Conservation (phyloP, 2,329 filamentous ascomycete species). For the Ophiostoma himal-ulmi region DNA sequence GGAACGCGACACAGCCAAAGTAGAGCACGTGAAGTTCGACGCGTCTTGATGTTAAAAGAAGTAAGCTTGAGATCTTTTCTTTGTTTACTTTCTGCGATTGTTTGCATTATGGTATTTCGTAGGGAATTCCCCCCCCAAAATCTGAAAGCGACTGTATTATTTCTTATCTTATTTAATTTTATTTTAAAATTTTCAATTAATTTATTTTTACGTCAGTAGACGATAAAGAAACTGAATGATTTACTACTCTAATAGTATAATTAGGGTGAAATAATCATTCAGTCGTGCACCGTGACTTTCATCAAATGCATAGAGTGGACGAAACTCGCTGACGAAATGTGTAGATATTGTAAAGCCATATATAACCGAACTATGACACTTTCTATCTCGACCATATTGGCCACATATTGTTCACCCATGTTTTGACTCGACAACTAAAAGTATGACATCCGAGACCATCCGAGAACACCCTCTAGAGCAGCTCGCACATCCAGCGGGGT, state of each 20-base stretch:
- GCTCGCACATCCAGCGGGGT: conserved; percentile 61
- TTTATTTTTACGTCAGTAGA: background rate
- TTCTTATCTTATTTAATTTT: too few species aligned
- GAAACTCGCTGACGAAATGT: background rate
- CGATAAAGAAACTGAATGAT: too few species aligned
- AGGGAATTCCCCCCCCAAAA: too few species aligned
- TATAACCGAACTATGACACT: background rate
- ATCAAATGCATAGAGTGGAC: background rate
- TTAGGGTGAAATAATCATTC: background rate
- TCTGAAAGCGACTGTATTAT: too few species aligned
- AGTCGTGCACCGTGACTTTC: background rate
- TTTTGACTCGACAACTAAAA: conserved; percentile 6
- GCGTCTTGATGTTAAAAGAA: background rate
- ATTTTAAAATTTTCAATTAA: background rate
- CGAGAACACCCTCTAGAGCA: conserved; percentile 59
- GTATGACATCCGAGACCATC: conserved; percentile 48
- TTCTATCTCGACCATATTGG: background rate
- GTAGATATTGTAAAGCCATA: background rate
- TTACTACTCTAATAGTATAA: too few species aligned
- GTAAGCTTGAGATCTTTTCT: background rate
- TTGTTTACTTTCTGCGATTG: background rate
- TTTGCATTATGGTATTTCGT: too few species aligned
- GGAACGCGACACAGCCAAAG: conserved; percentile 2
- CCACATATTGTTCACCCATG: background rate
- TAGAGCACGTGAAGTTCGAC: background rate